These are phyloP conservation scores for Lumnitzera littorea DNA, from an alignment of 345 rosid genomes.

Conservation along the genomic window DNA sequence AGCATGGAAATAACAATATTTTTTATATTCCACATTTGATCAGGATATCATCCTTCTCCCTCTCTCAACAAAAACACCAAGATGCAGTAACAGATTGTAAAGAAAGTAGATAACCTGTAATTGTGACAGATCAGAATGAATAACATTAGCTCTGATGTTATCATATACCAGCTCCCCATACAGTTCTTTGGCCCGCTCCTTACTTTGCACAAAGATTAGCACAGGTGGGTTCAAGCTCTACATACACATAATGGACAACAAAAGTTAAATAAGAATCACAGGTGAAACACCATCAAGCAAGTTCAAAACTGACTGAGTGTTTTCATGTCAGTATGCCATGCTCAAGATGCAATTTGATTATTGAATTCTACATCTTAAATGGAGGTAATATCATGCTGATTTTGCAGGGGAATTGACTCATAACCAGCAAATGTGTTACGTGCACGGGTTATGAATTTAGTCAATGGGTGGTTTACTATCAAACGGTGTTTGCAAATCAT, in stretches of 20 bases:
- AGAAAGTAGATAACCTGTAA: constrained; percentile 42
- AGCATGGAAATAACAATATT: background rate
- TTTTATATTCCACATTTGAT: background rate
- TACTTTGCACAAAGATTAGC: constrained; percentile 85
- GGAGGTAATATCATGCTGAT: too few species aligned
- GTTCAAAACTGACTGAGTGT: too few species aligned
- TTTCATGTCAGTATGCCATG: too few species aligned
- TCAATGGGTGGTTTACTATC: too few species aligned
- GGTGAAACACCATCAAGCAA: background rate
- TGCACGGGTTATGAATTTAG: too few species aligned
- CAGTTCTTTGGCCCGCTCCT: constrained; percentile 82
- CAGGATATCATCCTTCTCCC: background rate
- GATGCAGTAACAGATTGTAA: background rate
- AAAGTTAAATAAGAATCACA: background rate
- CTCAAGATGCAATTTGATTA: too few species aligned
- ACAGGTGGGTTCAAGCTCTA: constrained; percentile 90
- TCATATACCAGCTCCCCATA: constrained; percentile 71
- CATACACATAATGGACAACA: constrained; percentile 22
- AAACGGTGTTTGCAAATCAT: too few species aligned
- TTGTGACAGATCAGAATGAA: constrained; percentile 75
- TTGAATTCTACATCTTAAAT: too few species aligned
- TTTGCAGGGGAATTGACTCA: too few species aligned
- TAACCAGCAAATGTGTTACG: too few species aligned
- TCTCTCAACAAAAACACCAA: background rate
- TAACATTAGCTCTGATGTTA: constrained; percentile 64